Evolutionary conservation across 768 basidiomycete species (phyloP), one percentile per base, ranked within the genome.

Genomic region (Boletus subcaerulescens): DNA sequence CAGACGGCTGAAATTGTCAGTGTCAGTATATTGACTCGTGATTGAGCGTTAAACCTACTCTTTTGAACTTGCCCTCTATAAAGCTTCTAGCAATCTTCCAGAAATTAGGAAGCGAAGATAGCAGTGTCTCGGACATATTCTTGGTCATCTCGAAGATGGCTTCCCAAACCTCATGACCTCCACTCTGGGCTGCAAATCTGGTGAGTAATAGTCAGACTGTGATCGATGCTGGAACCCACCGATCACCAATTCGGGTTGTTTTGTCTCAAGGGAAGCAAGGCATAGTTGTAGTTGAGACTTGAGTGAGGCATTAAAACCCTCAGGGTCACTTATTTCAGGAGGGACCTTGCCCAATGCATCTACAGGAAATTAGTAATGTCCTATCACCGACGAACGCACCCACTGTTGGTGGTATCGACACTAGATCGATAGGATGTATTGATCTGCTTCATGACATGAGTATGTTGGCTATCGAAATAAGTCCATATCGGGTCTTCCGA

Each of bases 401-500:
- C 35, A 81, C 89, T 76, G 62, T 76, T 63, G 48, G 92, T 78
- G 20, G 71, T 64, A 15, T 77, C 74, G 12, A 80, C 69, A 26
- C 83, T 77, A 48, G 78, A 72, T 43, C 75, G 74, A 71, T 85
- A 87, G 3, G 82, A 71, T 33, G 77, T 77, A 60, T 80, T 83
- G 83, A 95, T 89, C 52, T 82, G 82, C 33, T 86, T 82, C 62
- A 95, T 74, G 45, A 98, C 92, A 64, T 92, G 82, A 41, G 84
- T 81, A 66, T 98, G 93, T 60, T 98, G 95, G 52, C 86, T 85
- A 62, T 98, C 97, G 61, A 99, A 91, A 71, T 91, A 99, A 10
- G 87, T 84, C 97, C 96, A 99, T 42, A 93, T 82, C 0, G 95
- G 92, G 65, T 99, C 96, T 54, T 96, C 93, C 12, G 84, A 78